Conservation (phyloP, 1,284 basidiomycete species). For the Marasmius tenuissimus region DNA sequence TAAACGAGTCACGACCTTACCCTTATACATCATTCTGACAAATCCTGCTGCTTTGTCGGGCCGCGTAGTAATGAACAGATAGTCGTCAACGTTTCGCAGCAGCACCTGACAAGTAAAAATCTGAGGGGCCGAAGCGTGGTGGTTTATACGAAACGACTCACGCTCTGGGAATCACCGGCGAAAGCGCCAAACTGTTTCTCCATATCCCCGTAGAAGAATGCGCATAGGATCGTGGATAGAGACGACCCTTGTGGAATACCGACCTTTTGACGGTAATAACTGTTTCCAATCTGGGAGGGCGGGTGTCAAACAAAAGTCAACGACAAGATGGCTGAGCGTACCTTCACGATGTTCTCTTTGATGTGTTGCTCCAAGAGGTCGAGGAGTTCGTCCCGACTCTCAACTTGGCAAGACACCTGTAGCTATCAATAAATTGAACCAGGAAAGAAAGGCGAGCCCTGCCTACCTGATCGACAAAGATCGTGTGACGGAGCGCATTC, state of each 20-base stretch:
- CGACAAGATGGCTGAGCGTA: conserved; percentile 23
- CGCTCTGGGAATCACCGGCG: conserved; percentile 59
- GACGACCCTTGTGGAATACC: conserved; percentile 98
- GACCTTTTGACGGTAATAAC: conserved; percentile 82
- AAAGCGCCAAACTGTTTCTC: conserved; percentile 69
- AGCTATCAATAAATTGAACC: background rate
- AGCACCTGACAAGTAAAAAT: conserved; percentile 59
- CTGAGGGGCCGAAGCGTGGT: background rate
- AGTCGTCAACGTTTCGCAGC: conserved; percentile 91
- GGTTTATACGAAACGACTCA: conserved; percentile 33
- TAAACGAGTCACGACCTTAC: conserved; percentile 31
- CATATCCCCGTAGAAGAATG: conserved; percentile 92
- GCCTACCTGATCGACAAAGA: conserved; percentile 83
- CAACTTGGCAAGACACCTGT: conserved; percentile 62
- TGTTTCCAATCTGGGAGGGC: conserved; percentile 63
- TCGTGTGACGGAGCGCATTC: conserved; percentile 65
- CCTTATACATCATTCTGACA: conserved; percentile 77
- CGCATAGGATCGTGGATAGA: conserved; percentile 87
- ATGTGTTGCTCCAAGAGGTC: conserved; percentile 87
- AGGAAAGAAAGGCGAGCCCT: background rate
- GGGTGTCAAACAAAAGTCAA: background rate
- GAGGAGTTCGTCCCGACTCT: conserved; percentile 62
- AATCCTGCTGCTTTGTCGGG: conserved; percentile 67
- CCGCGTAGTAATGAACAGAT: conserved; percentile 83
- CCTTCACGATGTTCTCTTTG: conserved; percentile 89